These are phyloP conservation scores for Lyophyllum semitale DNA, from an alignment of 768 basidiomycete species.

Conservation along the genomic window DNA sequence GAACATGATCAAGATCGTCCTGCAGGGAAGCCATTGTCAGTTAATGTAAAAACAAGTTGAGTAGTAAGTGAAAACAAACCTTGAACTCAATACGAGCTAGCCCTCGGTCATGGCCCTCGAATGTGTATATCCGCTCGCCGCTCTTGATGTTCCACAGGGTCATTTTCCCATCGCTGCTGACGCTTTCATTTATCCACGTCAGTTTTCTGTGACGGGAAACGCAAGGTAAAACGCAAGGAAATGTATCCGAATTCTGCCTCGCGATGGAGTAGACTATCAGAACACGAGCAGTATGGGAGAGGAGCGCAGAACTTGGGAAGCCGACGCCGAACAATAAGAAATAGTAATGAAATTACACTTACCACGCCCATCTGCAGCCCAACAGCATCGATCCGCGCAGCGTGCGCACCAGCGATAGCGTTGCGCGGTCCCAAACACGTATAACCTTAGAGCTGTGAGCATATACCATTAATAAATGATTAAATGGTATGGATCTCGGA, in stretches of 20 bases:
- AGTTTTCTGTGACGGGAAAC: not conserved
- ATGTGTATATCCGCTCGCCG: conserved; percentile 72
- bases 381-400: conserved; percentile 88
- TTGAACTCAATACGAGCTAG: conserved; percentile 93
- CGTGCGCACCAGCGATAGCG: conserved; percentile 60
- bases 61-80: conserved; percentile 35
- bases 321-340: not conserved
- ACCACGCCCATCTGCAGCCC: conserved; percentile 69
- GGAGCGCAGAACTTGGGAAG: too few relatives aligned
- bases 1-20: conserved; percentile 80
- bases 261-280: too few relatives aligned
- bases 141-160: conserved; percentile 87
- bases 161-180: conserved; percentile 90
- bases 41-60: not conserved
- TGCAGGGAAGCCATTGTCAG: conserved; percentile 25
- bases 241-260: too few relatives aligned
- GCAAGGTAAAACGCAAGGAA: not conserved
- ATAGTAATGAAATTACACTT: not conserved
- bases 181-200: conserved; percentile 41
- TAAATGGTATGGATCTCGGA: too few relatives aligned
- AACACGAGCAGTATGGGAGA: too few relatives aligned
- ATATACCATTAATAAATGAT: not conserved
- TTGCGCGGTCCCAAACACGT: conserved; percentile 77
- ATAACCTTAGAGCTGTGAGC: conserved; percentile 75
- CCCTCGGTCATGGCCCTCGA: conserved; percentile 89